phyloP scores from a whole-genome alignment of 2,329 filamentous ascomycete species.

The Penicillium frequentans region DNA sequence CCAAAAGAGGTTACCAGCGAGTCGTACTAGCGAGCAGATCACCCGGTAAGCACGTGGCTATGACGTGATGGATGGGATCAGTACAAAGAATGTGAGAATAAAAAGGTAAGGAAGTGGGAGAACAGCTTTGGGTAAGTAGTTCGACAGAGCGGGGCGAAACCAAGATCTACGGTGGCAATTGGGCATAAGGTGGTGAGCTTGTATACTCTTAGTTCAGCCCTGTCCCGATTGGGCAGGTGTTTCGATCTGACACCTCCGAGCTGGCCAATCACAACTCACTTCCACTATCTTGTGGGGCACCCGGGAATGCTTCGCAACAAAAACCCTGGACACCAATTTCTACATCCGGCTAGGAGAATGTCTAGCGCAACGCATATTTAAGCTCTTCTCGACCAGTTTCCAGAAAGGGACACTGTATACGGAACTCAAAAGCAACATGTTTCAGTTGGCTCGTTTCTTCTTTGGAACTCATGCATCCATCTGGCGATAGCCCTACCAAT shows the following conservation, averaged over 20 bases:
- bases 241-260: background rate
- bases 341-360: too few relatives aligned
- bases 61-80: background rate
- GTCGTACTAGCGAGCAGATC: background rate
- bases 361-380: background rate
- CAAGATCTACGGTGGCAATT: background rate
- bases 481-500: background rate
- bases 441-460: background rate
- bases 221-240: background rate
- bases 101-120: background rate
- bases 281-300: too few relatives aligned
- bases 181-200: background rate
- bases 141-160: background rate
- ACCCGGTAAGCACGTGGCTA: background rate
- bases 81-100: background rate
- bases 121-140: background rate
- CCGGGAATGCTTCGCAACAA: background rate
- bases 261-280: background rate
- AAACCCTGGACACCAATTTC: too few relatives aligned
- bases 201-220: background rate
- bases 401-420: background rate
- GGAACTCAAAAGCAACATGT: background rate
- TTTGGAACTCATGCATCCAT: background rate
- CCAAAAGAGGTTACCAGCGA: background rate
- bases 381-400: background rate